Percentiles rank a stretch among this genome's conserved stretches.
These are phyloP conservation scores for Penicillium sp. DNA, from an alignment of 2,329 filamentous ascomycete species.

Conservation along the genomic window DNA sequence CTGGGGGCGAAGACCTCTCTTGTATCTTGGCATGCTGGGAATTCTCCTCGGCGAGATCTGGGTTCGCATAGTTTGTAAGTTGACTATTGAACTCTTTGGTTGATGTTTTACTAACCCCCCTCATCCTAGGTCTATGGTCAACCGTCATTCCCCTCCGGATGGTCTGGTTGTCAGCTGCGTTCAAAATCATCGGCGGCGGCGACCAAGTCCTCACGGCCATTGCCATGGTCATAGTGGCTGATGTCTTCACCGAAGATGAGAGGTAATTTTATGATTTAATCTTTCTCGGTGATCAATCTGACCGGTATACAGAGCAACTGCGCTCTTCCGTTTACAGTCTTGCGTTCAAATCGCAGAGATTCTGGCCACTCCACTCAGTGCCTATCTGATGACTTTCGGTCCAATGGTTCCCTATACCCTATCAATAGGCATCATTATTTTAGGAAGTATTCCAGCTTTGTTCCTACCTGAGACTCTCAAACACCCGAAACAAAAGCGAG, in stretches of 20 bases:
- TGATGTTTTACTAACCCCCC: not conserved
- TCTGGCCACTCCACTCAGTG: constrained; percentile 28
- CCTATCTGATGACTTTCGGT: constrained; percentile 26
- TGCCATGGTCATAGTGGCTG: constrained; percentile 27
- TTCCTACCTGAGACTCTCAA: constrained; percentile 26
- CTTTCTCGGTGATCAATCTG: not conserved
- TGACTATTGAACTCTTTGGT: not conserved
- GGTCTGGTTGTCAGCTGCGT: constrained; percentile 27
- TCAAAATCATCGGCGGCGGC: constrained; percentile 28
- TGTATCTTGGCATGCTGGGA: constrained; percentile 23
- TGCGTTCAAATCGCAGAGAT: constrained; percentile 25
- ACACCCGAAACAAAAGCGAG: constrained; percentile 13
- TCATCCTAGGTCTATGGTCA: constrained; percentile 17
- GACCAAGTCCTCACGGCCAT: constrained; percentile 21
- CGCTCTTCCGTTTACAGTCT: constrained; percentile 24
- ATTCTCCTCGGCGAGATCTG: constrained; percentile 25
- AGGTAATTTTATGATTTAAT: constrained; percentile 17
- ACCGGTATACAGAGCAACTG: constrained; percentile 20
- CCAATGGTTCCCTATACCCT: constrained; percentile 25
- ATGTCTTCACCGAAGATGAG: constrained; percentile 30
- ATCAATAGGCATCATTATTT: constrained; percentile 11
- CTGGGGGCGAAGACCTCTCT: constrained; percentile 28
- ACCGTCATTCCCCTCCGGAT: constrained; percentile 26
- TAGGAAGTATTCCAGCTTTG: constrained; percentile 9
- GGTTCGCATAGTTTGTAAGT: constrained; percentile 30